A percentile compares a stretch with the other conserved stretches of the same genome.
Conservation (phyloP, 768 basidiomycete species). For the Rhizopogon vinicolor region DNA sequence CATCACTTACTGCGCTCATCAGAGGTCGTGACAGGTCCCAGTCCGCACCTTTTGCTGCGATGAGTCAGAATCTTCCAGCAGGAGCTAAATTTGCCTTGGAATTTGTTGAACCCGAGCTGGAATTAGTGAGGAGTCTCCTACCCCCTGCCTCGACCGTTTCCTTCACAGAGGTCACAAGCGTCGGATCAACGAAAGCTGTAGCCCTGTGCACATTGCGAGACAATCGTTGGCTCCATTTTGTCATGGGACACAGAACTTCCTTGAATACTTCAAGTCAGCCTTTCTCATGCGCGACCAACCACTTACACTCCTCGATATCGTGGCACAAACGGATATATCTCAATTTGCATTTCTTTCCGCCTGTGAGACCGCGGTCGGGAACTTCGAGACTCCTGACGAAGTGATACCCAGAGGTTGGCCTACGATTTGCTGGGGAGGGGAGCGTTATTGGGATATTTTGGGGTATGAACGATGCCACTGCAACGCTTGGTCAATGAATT, state of each 20-base stretch:
- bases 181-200: background rate
- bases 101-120: too few species aligned
- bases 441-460: conserved; percentile 21
- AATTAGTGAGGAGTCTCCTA: background rate
- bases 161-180: background rate
- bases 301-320: conserved; percentile 1
- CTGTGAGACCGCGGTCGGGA: conserved; percentile 17
- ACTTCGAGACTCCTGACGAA: conserved; percentile 11
- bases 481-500: background rate
- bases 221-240: conserved; percentile 13
- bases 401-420: conserved; percentile 15
- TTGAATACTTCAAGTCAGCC: conserved; percentile 8
- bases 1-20: conserved; percentile 4
- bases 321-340: background rate
- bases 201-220: background rate
- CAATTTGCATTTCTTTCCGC: conserved; percentile 12
- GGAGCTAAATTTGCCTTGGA: background rate
- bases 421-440: conserved; percentile 15
- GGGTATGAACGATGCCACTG: conserved; percentile 3
- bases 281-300: background rate
- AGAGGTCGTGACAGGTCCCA: background rate
- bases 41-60: background rate
- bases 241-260: conserved; percentile 7
- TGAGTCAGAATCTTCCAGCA: background rate
- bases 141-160: background rate